These are phyloP conservation scores for Tripterygium wilfordii DNA, from an alignment of 177 flowering plant genomes.

Conservation along the genomic window DNA sequence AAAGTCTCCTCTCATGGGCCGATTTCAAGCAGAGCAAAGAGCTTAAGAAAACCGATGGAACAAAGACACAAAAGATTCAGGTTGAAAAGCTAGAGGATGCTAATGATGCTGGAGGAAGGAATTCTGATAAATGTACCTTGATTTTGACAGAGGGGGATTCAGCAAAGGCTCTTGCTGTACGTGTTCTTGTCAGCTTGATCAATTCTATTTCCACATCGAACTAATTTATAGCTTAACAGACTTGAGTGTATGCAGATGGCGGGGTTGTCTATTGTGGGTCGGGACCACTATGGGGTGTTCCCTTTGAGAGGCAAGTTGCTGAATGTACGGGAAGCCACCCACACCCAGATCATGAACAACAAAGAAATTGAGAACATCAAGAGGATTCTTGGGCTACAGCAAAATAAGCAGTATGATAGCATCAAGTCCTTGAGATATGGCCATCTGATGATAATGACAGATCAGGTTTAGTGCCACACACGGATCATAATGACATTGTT, in stretches of 20 bases:
- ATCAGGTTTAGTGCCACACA: conserved; percentile 69
- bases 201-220: background rate
- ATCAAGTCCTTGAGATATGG: conserved; percentile 86
- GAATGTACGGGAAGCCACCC: conserved; percentile 91
- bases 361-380: conserved; percentile 76
- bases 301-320: conserved; percentile 94
- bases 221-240: background rate
- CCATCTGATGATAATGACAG: conserved; percentile 98
- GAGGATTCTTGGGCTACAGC: conserved; percentile 86
- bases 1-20: conserved; percentile 83
- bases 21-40: conserved; percentile 78
- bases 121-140: conserved; percentile 79
- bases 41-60: conserved; percentile 90
- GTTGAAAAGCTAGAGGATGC: conserved; percentile 89
- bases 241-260: conserved; percentile 41
- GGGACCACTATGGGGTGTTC: conserved; percentile 77
- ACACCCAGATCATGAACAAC: conserved; percentile 69
- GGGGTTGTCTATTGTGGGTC: conserved; percentile 72
- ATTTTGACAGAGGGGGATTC: conserved; percentile 99
- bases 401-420: conserved; percentile 56
- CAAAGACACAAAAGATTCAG: conserved; percentile 43
- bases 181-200: conserved; percentile 12
- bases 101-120: conserved; percentile 71
- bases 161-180: conserved; percentile 95
- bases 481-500: too few relatives aligned